Evolutionary conservation across 139 green algal species (phyloP), one percentile per base, ranked within the genome.

Genomic region (Micractinium sp.): DNA sequence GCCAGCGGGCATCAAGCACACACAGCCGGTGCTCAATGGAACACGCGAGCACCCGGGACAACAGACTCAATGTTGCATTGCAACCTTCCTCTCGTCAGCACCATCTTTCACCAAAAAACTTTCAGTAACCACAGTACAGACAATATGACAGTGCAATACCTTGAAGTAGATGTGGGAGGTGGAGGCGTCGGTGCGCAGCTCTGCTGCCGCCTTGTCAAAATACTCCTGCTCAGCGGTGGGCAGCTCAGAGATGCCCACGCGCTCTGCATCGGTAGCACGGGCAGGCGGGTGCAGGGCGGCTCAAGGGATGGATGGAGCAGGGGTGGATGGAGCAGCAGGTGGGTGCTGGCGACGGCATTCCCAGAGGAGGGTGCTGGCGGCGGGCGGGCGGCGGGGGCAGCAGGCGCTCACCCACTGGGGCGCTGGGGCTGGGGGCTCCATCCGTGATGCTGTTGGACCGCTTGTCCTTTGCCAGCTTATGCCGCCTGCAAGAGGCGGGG

Each of bases 161-260:
- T 88, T 88, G 71, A 88, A 88, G 47, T 82, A 88, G 41, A 88
- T 82, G 71, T 88, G 85, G 0, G 85, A 82, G 71, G 85, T 88
- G 85, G 85, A 88, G 7, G 71, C n/a, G 29, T 88, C 85, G n/a
- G 53, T 36, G 39, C 38, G 69, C 31, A 22, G 22, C 19, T 71
- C 71, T 31, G 71, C 71, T 20, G 71, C 69, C 39, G 39, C 35
- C 20, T 39, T 39, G n/a, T 81, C 85, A 31, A 53, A 81, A 25
- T 81, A 69, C 71, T 88, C 85, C 71, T 88, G 85, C 85, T 88
- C 85, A 0, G 69, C 69, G 19, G 41, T 71, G 31, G 71, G 71
- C 31, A 81, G n/a, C 41, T 81, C 69, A 9, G 74, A 35, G n/a
- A 82, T 74, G 41, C 69, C 39, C 71, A 88, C 71, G 14, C 31